These are phyloP conservation scores for Haplographium delicatum DNA, from an alignment of 495 filamentous ascomycete species.

Conservation along the genomic window DNA sequence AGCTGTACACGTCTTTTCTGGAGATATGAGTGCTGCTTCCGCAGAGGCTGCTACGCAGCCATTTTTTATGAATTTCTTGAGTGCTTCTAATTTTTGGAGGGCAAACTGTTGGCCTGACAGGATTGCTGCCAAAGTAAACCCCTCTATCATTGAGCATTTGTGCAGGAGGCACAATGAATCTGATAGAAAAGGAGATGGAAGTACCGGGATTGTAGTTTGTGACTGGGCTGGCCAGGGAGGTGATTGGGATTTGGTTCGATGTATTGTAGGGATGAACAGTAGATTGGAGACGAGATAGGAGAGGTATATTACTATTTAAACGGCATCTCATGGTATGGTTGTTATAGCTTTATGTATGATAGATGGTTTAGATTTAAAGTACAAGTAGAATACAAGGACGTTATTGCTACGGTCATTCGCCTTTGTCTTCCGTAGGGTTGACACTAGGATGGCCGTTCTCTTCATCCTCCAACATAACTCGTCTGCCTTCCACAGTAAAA, in stretches of 20 bases:
- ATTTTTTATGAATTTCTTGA: slow-evolving; percentile 87
- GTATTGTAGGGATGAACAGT: slow-evolving; percentile 88
- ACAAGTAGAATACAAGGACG: slow-evolving; percentile 23
- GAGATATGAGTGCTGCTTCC: slow-evolving; percentile 17
- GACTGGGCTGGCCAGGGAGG: slow-evolving; percentile 89
- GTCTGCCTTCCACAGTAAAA: slow-evolving; percentile 75
- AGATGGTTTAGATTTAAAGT: slow-evolving; percentile 15
- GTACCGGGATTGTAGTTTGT: slow-evolving; percentile 86
- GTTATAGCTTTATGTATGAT: no score
- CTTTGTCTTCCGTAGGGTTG: slow-evolving; percentile 30
- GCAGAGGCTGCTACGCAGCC: slow-evolving; percentile 36
- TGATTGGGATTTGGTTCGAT: slow-evolving; percentile 89
- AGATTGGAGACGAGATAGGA: slow-evolving; percentile 49
- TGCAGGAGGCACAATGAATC: slow-evolving; percentile 57
- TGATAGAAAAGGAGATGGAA: slow-evolving; percentile 50
- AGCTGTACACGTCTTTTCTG: slow-evolving; percentile 32
- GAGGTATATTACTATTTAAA: background rate
- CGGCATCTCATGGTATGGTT: no score
- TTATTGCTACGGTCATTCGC: slow-evolving; percentile 4
- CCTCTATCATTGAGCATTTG: slow-evolving; percentile 75
- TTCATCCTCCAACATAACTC: slow-evolving; percentile 73
- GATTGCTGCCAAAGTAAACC: slow-evolving; percentile 88
- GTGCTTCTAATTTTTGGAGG: slow-evolving; percentile 90
- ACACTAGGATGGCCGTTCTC: slow-evolving; percentile 31
- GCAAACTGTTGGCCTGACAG: slow-evolving; percentile 87